Percentiles rank a stretch among this genome's conserved stretches.
phyloP scores from a whole-genome alignment of 2,329 filamentous ascomycete genomes.

The Rugonectria rugulosa region DNA sequence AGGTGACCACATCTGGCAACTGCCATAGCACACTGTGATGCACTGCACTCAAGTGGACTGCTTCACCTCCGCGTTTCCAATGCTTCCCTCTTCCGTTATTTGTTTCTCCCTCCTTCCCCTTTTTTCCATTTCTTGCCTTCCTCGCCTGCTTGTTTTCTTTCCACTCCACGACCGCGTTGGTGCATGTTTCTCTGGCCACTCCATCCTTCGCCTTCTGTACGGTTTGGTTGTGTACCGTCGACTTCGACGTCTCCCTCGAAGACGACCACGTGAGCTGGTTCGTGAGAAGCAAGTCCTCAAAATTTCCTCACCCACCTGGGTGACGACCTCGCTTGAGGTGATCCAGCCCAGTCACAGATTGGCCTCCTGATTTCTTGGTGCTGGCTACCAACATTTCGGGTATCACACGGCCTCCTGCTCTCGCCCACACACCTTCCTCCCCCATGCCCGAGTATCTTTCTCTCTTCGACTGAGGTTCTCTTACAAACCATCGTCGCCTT shows the following conservation, averaged over 20 bases:
- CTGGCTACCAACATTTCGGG: not conserved
- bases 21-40: not conserved
- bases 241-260: not conserved
- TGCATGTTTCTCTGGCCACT: too few relatives aligned
- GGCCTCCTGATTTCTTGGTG: not conserved
- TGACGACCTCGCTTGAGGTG: not conserved
- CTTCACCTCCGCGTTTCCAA: not conserved
- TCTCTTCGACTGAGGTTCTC: not conserved
- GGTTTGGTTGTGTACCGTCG: not conserved
- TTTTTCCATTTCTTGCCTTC: not conserved
- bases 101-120: conserved; percentile 7
- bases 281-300: not conserved
- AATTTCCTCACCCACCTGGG: too few relatives aligned
- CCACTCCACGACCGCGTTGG: too few relatives aligned
- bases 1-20: not conserved
- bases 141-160: too few relatives aligned
- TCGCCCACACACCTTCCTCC: not conserved
- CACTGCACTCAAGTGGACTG: not conserved
- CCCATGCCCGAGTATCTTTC: not conserved
- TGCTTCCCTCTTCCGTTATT: not conserved
- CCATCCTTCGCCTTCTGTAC: too few relatives aligned
- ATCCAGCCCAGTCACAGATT: not conserved
- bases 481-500: too few relatives aligned
- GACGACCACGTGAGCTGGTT: not conserved
- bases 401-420: not conserved